Base-by-base conservation (phyloP, 768 basidiomycete genomes). In the Suillus hirtellus region DNA sequence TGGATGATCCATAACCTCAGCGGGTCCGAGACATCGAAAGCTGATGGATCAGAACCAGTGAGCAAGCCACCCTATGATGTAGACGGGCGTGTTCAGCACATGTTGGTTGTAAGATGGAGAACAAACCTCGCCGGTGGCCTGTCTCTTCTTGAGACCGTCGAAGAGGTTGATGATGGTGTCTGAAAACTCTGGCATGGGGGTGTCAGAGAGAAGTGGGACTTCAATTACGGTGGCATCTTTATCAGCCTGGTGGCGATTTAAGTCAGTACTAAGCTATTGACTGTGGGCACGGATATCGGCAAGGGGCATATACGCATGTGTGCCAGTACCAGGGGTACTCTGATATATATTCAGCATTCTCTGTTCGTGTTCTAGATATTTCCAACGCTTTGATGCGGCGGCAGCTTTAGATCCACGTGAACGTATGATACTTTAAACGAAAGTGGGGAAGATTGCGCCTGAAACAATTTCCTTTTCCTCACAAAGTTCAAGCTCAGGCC, bases 1-100 rank as follows among this genome's bases (percentile, higher is more conserved):
- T 93, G 89, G 60, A 93, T 87, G 60, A 88, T 81, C 89, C 90
- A 93, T 77, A 93, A 75, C 53, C 80, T 78, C 69, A 95, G 76
- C 24, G 95, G 95, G 72, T 96, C 88, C 10, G 70, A 67, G 0
- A 78, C 14, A 65, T 89, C 86, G 76, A 87, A 92, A 0, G 71
- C 43, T 0, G 83, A 71, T 9, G 95, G 95, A 70, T 95, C 88
- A 49, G 81, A 77, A n/a, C 93, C 93, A 59, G 84, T 84, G 34
- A 96, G 81, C 15, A 96, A 78, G 60, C 92, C 92, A 19, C 88
- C 90, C 90, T 93, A 67, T 21, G 53, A 66, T 21, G 47, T 50
- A 21, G 38, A 42, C 19, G 21, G 14, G 47, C 59, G 47, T 63
- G 64, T 37, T 38, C 31, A 37, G 24, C 17, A n/a, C 47, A 35